phyloP scores from a whole-genome alignment of 495 filamentous ascomycete genomes.

The Penicillium angulare region DNA sequence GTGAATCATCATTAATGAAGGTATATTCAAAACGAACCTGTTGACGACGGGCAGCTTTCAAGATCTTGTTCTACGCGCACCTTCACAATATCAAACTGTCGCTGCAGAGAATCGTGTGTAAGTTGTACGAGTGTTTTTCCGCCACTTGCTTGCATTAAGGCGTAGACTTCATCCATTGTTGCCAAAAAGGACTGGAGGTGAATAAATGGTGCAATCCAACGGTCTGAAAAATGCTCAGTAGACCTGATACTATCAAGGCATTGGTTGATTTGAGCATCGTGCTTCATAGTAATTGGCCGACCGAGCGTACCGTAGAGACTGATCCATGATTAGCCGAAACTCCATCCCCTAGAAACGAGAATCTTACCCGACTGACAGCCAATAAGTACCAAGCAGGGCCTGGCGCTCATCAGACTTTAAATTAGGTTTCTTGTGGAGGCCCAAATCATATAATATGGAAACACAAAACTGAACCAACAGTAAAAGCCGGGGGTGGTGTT shows the following conservation, averaged over 20 bases:
- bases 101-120: conserved; percentile 10
- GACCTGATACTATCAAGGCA: conserved; percentile 3
- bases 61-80: conserved; percentile 9
- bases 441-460: conserved; percentile 21
- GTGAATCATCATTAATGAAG: conserved; percentile 4
- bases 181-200: conserved; percentile 14
- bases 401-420: conserved; percentile 16
- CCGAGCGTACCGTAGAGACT: conserved; percentile 10
- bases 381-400: conserved; percentile 21
- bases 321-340: conserved; percentile 6
- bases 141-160: conserved; percentile 13
- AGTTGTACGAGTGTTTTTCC: conserved; percentile 9
- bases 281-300: conserved; percentile 13
- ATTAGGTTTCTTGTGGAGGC: conserved; percentile 16
- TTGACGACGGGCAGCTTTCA: conserved; percentile 5
- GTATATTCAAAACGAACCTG: conserved; percentile 6
- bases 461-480: conserved; percentile 20
- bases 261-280: conserved; percentile 10
- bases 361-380: conserved; percentile 19
- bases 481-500: conserved; percentile 20
- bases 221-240: conserved; percentile 12
- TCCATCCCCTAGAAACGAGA: not conserved
- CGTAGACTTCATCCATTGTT: conserved; percentile 15
- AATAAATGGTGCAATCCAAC: conserved; percentile 16
- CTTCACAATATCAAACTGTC: conserved; percentile 17